Percentiles rank a stretch among this genome's conserved stretches.
Evolutionary conservation across 2,329 filamentous ascomycete genomes (phyloP).

Genomic region (Bipolaris cookei): DNA sequence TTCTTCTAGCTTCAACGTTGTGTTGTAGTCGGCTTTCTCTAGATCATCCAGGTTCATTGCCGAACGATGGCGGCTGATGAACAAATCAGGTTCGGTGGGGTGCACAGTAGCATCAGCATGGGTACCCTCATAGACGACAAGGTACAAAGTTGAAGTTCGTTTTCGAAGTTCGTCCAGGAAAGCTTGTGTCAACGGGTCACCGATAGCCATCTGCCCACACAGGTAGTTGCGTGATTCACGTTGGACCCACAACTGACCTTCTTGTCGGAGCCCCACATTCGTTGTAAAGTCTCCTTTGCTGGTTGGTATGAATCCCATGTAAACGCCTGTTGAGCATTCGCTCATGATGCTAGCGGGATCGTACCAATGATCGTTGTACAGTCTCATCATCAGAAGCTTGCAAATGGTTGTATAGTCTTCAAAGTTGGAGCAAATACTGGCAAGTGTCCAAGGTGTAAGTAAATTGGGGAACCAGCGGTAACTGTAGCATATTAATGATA

Average conservation of each 20-base stretch:
- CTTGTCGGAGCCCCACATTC: neutral
- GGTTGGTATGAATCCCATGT: constrained; percentile 36
- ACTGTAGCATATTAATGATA: constrained; percentile 8
- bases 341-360: constrained; percentile 24
- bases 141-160: constrained; percentile 24
- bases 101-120: constrained; percentile 35
- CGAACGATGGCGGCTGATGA: constrained; percentile 31
- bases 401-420: constrained; percentile 39
- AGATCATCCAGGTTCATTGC: constrained; percentile 21
- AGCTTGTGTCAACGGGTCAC: constrained; percentile 23
- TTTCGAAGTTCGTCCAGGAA: constrained; percentile 34
- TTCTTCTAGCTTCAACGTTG: constrained; percentile 31
- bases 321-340: constrained; percentile 33
- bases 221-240: constrained; percentile 34
- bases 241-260: constrained; percentile 20
- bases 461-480: constrained; percentile 40
- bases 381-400: constrained; percentile 33
- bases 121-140: constrained; percentile 39
- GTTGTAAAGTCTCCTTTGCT: constrained; percentile 28
- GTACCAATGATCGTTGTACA: constrained; percentile 40
- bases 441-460: constrained; percentile 33
- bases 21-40: constrained; percentile 23
- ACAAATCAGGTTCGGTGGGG: constrained; percentile 31
- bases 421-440: constrained; percentile 40
- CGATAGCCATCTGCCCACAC: constrained; percentile 42